These are phyloP conservation scores for Vitis hybrid DNA, from an alignment of 177 flowering plant species.

Conservation along the genomic window DNA sequence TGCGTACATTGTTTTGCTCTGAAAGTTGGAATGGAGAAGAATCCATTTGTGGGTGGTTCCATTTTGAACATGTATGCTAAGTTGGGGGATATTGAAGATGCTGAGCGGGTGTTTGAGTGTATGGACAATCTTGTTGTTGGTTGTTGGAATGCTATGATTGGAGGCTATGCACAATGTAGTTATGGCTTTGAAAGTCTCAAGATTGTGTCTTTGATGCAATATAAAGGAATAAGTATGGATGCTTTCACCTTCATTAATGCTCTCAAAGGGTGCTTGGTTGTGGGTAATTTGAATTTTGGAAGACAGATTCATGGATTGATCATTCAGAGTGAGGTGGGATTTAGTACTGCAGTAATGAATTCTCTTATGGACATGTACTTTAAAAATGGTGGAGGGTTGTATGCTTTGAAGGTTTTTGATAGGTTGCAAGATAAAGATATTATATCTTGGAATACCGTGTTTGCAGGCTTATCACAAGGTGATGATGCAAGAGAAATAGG, in stretches of 20 bases:
- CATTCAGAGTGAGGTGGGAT: constrained; percentile 22
- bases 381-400: constrained; percentile 23
- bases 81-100: constrained; percentile 33
- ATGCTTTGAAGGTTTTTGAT: constrained; percentile 35
- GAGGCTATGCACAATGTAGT: constrained; percentile 48
- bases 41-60: constrained; percentile 43
- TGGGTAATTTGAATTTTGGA: constrained; percentile 31
- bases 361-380: constrained; percentile 53
- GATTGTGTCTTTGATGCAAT: constrained; percentile 30
- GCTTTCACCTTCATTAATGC: constrained; percentile 40
- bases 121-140: constrained; percentile 32
- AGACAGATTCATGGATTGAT: constrained; percentile 53
- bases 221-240: constrained; percentile 29
- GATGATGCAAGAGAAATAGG: constrained; percentile 26
- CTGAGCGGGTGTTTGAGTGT: constrained; percentile 30
- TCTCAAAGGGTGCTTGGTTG: constrained; percentile 42
- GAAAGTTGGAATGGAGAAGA: constrained; percentile 39
- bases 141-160: constrained; percentile 64
- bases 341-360: constrained; percentile 34
- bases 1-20: constrained; percentile 39
- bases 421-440: constrained; percentile 38
- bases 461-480: constrained; percentile 29
- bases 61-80: constrained; percentile 42
- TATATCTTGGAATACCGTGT: constrained; percentile 52
- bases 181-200: constrained; percentile 30